Evolutionary conservation across 2,329 filamentous ascomycete genomes (phyloP).

Genomic region (Metarhizium album): DNA sequence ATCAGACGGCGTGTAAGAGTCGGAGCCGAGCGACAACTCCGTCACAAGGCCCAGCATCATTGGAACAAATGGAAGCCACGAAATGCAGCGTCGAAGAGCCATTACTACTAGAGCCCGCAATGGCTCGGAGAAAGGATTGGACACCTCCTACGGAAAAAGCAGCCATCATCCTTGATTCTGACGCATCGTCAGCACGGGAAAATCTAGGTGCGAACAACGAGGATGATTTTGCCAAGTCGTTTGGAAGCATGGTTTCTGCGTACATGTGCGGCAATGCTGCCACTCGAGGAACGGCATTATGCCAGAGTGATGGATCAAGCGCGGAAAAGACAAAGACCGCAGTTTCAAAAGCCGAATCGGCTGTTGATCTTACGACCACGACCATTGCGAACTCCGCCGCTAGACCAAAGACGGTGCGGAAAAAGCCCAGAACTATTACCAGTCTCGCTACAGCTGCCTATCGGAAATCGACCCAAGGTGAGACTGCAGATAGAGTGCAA

Average conservation of each 20-base stretch:
- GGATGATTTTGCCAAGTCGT: slow-evolving; percentile 20
- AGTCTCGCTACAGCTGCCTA: slow-evolving; percentile 67
- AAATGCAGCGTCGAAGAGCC: slow-evolving; percentile 15
- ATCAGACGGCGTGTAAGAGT: neutral
- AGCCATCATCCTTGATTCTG: slow-evolving; percentile 17
- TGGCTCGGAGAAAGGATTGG: slow-evolving; percentile 51
- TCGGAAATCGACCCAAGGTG: slow-evolving; percentile 20
- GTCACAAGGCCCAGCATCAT: neutral
- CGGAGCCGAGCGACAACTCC: neutral
- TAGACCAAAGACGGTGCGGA: slow-evolving; percentile 48
- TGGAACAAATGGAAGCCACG: neutral
- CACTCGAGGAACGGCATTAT: neutral
- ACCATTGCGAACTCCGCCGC: slow-evolving; percentile 18
- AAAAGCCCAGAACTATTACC: slow-evolving; percentile 68
- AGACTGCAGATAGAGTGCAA: slow-evolving; percentile 10
- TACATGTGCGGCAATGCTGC: slow-evolving; percentile 26
- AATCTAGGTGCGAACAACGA: slow-evolving; percentile 5
- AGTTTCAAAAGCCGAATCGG: slow-evolving; percentile 6
- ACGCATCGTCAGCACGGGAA: slow-evolving; percentile 17
- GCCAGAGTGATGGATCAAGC: slow-evolving; percentile 1
- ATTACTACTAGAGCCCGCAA: slow-evolving; percentile 35
- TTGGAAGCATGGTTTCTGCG: slow-evolving; percentile 31
- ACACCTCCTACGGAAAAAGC: slow-evolving; percentile 47
- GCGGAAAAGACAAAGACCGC: neutral
- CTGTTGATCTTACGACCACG: neutral